Evolutionary conservation across 495 filamentous ascomycete species (phyloP), one percentile per base, ranked within the genome.

Genomic region (Aspergillus taichungensis): DNA sequence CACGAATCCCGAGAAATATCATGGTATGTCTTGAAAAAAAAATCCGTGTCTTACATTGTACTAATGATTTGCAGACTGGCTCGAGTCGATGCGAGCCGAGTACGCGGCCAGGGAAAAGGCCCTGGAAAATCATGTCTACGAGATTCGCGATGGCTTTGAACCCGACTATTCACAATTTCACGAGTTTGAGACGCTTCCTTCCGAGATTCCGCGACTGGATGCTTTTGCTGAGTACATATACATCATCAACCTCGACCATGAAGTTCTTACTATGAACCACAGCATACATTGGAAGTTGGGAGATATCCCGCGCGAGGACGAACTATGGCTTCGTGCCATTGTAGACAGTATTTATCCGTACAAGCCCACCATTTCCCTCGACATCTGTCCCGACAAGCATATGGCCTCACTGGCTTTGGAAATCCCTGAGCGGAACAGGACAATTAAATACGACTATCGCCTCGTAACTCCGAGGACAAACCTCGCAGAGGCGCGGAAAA

Each of bases 241-340:
- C 31, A 41, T 47, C 30, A 47, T 47, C 5, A 47, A 47, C 13
- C 37, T 47, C 37, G 45, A 47, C 24, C 45, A 30, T 0, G 45
- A 47, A 47, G 32, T 42, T 12, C 45, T 47, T 34, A 47, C 45
- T n/a, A 47, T 47, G 37, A 41, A 47, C 37, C 31, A 34, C 45
- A 47, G 45, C 45, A 42, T 47, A 41, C 45, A 47, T 30, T 47
- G 45, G 45, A 47, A 47, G 37, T 18, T 47, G 37, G 31, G 37
- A 1, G 42, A 47, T 36, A 47, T 47, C 45, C 37, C 45, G 37
- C 45, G 45, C 9, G n/a, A 47, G 31, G 31, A 41, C 37, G 13
- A 41, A 2, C 45, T 47, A 33, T 47, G 37, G 37, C 10, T 47
- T 47, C 37, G 37, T 30, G 45, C 45, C 30, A 34, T 47, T n/a